Base-by-base conservation (phyloP, 805 yeast species). In the Sungouiella thailandica region DNA sequence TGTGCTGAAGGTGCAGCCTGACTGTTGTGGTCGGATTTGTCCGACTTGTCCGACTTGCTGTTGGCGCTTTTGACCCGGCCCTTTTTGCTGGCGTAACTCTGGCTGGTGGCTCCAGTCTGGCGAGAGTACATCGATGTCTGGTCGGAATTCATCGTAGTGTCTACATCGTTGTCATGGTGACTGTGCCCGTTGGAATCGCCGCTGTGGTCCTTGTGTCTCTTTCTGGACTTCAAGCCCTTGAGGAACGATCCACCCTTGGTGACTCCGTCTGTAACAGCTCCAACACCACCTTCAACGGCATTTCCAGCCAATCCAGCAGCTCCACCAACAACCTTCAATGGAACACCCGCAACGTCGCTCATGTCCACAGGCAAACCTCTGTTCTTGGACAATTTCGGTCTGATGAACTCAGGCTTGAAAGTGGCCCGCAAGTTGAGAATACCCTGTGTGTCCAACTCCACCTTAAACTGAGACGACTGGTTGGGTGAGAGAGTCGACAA, bases 391-490 rank as follows among this genome's bases (percentile, higher is more conserved):
- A 80, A 55, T 31, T 61, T 58, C n/a, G 90, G 86, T 54, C 83
- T 74, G 29, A 77, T 58, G 53, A 82, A 84, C 46, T 77, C 75
- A 14, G 90, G 88, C 28, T 50, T 53, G 58, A 83, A 84, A 1
- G 64, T 58, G 3, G 76, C 80, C 28, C 65, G 60, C 37, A 80
- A 50, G 35, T 68, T 60, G n/a, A 82, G 59, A 1, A 62, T 43
- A 40, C 94, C 94, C 52, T 79, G 80, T n/a, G 87, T 78, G 39
- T 73, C 66, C 37, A 84, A 60, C 13, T 68, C 58, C 27, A 71
- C 70, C 15, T 65, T 62, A 46, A 80, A 65, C 9, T 66, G 62
- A 23, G 72, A 65, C 10, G 68, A 48, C 25, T 67, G 53, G 17
- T 58, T 58, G 2, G 79, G 72, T n/a, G 62, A 63, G 25, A 83